Conservation (phyloP, 495 filamentous ascomycete genomes). For the Aspergillus ostianus region DNA sequence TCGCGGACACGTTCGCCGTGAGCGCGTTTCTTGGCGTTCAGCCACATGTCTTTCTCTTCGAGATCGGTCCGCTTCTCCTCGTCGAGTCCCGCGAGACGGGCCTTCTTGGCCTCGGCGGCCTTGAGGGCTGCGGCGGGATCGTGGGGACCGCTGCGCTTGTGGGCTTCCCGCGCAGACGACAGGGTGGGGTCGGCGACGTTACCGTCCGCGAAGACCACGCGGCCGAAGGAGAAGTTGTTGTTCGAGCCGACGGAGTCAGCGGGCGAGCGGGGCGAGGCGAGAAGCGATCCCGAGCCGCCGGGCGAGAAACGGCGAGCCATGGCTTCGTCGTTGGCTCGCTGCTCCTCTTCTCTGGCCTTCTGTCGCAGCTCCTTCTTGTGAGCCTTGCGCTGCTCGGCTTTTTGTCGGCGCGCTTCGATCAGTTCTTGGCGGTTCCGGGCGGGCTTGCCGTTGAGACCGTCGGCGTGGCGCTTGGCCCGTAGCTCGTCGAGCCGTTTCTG, state of each 20-base stretch:
- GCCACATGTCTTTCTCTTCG: slow-evolving; percentile 90
- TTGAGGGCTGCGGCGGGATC: slow-evolving; percentile 75
- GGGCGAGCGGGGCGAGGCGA: slow-evolving; percentile 52
- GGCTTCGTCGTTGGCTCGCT: slow-evolving; percentile 63
- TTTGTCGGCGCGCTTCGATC: slow-evolving; percentile 81
- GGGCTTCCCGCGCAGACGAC: slow-evolving; percentile 53
- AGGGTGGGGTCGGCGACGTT: slow-evolving; percentile 68
- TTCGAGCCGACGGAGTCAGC: slow-evolving; percentile 41
- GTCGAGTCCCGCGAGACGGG: slow-evolving; percentile 66
- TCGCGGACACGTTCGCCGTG: slow-evolving; percentile 90
- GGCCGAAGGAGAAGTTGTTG: slow-evolving; percentile 82
- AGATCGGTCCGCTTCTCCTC: slow-evolving; percentile 78
- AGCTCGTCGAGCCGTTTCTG: slow-evolving; percentile 78
- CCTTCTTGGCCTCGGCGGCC: slow-evolving; percentile 69
- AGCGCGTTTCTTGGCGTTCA: slow-evolving; percentile 83
- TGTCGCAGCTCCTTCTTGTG: slow-evolving; percentile 80
- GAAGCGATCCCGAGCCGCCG: slow-evolving; percentile 53
- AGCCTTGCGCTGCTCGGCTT: slow-evolving; percentile 78
- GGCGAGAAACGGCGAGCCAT: slow-evolving; percentile 56
- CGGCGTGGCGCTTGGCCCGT: slow-evolving; percentile 77
- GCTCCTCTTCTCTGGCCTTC: slow-evolving; percentile 73
- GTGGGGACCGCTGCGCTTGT: slow-evolving; percentile 70
- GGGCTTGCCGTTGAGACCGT: slow-evolving; percentile 72
- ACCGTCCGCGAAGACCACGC: slow-evolving; percentile 83
- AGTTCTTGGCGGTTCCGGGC: slow-evolving; percentile 83